Base-by-base conservation (phyloP, 345 rosid species). In the Acer saccharum region DNA sequence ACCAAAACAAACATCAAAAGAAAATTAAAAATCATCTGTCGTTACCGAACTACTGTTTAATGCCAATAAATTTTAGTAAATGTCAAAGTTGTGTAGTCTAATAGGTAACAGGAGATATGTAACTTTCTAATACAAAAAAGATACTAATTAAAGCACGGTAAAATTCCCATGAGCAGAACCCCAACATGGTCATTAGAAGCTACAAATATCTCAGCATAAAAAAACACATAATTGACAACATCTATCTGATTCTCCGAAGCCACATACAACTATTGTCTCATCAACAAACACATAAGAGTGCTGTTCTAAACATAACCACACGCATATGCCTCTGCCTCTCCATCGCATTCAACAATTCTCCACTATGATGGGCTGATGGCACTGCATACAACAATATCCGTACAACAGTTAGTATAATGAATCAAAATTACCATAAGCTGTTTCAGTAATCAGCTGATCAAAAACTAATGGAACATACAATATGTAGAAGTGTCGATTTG, bases 401-500 rank as follows among this genome's bases (percentile, higher is more conserved):
- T 21, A 52, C 3, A 21, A 35, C 6, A 10, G 11, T 43, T 23
- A 74, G 44, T 3, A 55, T 1, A 27, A 3, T 2, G 13, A 70
- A 25, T 27, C 4, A 1, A 66, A 2, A 32, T 39, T 6, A 65
- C 20, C 20, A 27, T 27, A 25, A 50, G 35, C 57, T 52, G 8
- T 54, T 54, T 16, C 57, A 16, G 57, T 52, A 3, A 52, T 52
- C 7, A 54, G 20, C 20, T 54, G 2, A 16, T 50, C 18, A 46
- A 69, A 21, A 69, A 20, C 23, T 16, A 16, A 54, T 14, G 1
- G 7, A 54, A 75, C 98, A 65, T 83, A 95, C 97, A 93, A 86
- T 95, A 95, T 10, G 98, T 90, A 7, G 98, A 91, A 10, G 98
- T 93, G 81, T 95, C 98, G 69, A 95, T 95, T 84, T 93, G 97